Conservation (phyloP, 2,329 filamentous ascomycete species). For the Trichoderma citrinoviride region DNA sequence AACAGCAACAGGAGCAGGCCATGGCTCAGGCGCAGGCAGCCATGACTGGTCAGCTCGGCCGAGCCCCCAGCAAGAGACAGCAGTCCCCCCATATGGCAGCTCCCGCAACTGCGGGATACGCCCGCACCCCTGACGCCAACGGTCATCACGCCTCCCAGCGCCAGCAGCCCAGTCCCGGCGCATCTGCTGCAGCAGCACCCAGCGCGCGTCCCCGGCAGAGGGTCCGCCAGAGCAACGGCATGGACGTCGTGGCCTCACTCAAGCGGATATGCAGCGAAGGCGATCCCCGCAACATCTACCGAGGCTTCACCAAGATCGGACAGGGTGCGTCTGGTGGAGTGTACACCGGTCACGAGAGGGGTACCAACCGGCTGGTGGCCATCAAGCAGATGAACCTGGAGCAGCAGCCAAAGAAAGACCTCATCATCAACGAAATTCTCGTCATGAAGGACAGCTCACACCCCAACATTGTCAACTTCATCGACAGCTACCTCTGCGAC, state of each 20-base stretch:
- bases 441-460: conserved; percentile 99
- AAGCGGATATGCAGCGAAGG: conserved; percentile 87
- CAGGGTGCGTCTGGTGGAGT: conserved; percentile 97
- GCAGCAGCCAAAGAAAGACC: conserved; percentile 96
- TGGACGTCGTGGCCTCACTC: conserved; percentile 79
- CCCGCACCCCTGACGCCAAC: conserved; percentile 33
- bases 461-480: conserved; percentile 98
- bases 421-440: conserved; percentile 98
- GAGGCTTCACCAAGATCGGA: conserved; percentile 88
- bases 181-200: conserved; percentile 42
- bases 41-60: conserved; percentile 67
- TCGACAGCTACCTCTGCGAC: conserved; percentile 88
- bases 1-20: conserved; percentile 85
- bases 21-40: conserved; percentile 77
- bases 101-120: conserved; percentile 33
- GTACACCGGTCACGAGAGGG: conserved; percentile 83
- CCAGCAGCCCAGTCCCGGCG: conserved; percentile 34
- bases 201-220: conserved; percentile 71
- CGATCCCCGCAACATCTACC: conserved; percentile 85
- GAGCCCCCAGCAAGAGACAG: conserved; percentile 71
- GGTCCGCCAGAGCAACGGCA: conserved; percentile 71
- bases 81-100: conserved; percentile 31
- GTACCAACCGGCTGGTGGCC: conserved; percentile 82
- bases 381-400: conserved; percentile 99
- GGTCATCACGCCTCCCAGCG: conserved; percentile 35